Percentiles rank a stretch among this genome's conserved stretches.
Conservation (phyloP, 2,329 filamentous ascomycete genomes). For the Diaporthe amygdali region DNA sequence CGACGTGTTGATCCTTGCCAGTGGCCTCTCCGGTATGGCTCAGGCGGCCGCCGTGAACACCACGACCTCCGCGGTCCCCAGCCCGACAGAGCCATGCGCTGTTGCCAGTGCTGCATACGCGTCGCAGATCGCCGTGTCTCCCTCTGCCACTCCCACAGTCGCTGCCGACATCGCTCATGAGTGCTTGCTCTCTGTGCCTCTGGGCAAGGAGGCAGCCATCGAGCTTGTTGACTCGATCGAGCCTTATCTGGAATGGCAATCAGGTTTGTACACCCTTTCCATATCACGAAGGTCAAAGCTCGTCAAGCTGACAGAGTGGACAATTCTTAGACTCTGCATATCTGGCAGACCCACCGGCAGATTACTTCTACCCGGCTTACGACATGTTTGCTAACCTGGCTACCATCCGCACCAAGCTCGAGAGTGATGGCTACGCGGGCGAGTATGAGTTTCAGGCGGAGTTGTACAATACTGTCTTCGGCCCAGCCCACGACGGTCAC, state of each 20-base stretch:
- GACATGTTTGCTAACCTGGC: constrained; percentile 43
- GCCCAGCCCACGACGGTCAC: constrained; percentile 47
- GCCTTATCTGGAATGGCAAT: constrained; percentile 49
- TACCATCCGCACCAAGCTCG: constrained; percentile 37
- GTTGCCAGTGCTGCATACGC: constrained; percentile 20
- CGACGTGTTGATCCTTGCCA: constrained; percentile 6
- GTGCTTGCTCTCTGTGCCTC: constrained; percentile 47
- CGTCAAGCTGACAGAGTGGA: constrained; percentile 31
- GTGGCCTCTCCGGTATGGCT: constrained; percentile 7
- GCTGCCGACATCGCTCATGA: constrained; percentile 43
- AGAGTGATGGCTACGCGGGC: constrained; percentile 39
- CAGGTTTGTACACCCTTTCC: constrained; percentile 31
- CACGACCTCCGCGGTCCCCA: constrained; percentile 4
- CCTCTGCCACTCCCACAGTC: constrained; percentile 37
- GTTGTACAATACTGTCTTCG: constrained; percentile 43
- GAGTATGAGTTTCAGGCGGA: constrained; percentile 48
- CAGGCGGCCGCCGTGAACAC: constrained; percentile 2
- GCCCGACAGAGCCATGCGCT: constrained; percentile 19
- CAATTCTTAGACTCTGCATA: constrained; percentile 45
- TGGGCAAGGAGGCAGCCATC: constrained; percentile 43
- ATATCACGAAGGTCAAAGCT: constrained; percentile 25
- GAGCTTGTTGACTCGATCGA: constrained; percentile 43
- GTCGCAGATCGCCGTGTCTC: constrained; percentile 6
- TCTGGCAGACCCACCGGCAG: constrained; percentile 42
- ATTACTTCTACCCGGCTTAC: constrained; percentile 43